Percentiles rank a stretch among this genome's conserved stretches.
These are phyloP conservation scores for Tetrahymena thermophila DNA, from an alignment of 73 alveolate genomes.

Conservation along the genomic window DNA sequence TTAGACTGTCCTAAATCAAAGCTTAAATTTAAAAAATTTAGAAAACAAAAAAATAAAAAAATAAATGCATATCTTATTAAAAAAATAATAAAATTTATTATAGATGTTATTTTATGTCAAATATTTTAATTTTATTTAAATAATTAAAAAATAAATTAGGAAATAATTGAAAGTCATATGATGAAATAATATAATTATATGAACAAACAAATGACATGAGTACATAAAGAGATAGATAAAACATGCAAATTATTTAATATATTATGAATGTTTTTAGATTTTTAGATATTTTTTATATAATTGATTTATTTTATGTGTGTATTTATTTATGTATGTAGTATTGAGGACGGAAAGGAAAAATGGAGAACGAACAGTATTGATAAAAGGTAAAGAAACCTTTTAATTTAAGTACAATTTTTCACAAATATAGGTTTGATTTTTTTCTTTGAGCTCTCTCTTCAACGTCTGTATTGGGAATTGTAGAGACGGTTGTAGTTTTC, in stretches of 20 bases:
- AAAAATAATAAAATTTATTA: too few relatives aligned
- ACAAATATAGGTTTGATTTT: neutral
- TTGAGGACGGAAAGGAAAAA: neutral
- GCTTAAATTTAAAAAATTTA: too few relatives aligned
- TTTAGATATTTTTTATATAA: neutral
- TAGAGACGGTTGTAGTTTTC: conserved; percentile 1
- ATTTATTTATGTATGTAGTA: neutral
- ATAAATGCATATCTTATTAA: too few relatives aligned
- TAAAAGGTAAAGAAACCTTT: neutral
- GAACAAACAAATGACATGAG: neutral
- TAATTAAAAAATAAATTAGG: too few relatives aligned
- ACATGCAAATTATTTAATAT: neutral
- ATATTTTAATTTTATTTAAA: too few relatives aligned
- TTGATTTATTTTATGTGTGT: neutral
- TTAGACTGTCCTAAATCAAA: too few relatives aligned
- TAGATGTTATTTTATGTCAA: too few relatives aligned
- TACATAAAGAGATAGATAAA: neutral
- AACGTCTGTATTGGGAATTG: neutral
- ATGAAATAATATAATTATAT: too few relatives aligned
- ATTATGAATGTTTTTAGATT: neutral
- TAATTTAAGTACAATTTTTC: neutral
- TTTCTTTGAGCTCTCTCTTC: neutral
- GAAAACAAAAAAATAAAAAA: too few relatives aligned
- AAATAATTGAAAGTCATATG: neutral
- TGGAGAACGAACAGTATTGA: neutral